These are phyloP conservation scores for Umbelopsis vinacea DNA, from an alignment of 192 early-diverging fungal genomes.

Conservation along the genomic window DNA sequence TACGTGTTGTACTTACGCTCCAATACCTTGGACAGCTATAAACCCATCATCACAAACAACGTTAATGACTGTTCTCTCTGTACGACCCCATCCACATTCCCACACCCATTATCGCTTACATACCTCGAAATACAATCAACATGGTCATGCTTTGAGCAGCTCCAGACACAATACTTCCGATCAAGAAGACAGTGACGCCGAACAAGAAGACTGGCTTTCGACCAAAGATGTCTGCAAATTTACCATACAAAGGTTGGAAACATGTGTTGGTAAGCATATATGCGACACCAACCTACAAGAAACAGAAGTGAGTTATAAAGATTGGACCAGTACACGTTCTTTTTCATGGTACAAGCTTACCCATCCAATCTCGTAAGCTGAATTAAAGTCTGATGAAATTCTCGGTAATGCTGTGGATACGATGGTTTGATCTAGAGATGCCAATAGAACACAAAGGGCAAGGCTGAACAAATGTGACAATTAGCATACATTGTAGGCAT, in stretches of 20 bases:
- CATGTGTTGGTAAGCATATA: conserved; percentile 72
- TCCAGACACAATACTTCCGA: conserved; percentile 72
- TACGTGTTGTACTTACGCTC: conserved; percentile 25
- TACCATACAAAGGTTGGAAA: conserved; percentile 77
- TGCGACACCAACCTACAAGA: conserved; percentile 63
- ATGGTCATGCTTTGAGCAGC: conserved; percentile 50
- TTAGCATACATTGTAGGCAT: background rate
- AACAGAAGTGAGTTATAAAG: background rate
- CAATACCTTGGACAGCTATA: conserved; percentile 74
- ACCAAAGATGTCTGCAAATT: conserved; percentile 78
- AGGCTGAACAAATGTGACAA: conserved; percentile 44
- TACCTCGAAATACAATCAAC: conserved; percentile 68
- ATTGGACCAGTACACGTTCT: conserved; percentile 20
- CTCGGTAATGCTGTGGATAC: conserved; percentile 73
- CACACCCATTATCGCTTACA: background rate
- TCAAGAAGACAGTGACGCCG: conserved; percentile 63
- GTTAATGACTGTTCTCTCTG: background rate
- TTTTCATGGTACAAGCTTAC: conserved; percentile 40
- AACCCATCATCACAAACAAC: background rate
- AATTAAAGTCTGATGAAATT: conserved; percentile 73
- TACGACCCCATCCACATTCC: background rate
- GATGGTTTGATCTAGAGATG: conserved; percentile 80
- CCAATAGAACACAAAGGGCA: conserved; percentile 69
- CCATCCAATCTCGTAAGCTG: conserved; percentile 75
- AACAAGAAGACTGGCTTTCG: conserved; percentile 67